phyloP scores from a whole-genome alignment of 2,329 filamentous ascomycete genomes.

The Elsinoe perseae region DNA sequence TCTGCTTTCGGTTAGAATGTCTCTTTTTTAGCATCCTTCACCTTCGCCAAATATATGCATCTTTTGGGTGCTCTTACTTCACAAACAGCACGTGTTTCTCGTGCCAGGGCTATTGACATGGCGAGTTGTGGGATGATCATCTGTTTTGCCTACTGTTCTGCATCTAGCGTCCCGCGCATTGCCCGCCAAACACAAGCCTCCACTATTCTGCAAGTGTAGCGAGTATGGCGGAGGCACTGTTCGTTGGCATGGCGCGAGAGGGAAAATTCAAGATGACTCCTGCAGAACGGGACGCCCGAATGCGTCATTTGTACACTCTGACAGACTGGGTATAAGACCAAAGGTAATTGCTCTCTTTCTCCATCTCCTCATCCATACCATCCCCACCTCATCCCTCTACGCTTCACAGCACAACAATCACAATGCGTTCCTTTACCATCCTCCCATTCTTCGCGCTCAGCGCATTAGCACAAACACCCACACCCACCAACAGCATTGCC shows the following conservation, averaged over 20 bases:
- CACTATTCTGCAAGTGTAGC: background rate
- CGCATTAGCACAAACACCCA: background rate
- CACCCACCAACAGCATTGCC: background rate
- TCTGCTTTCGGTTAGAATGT: background rate
- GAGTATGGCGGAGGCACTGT: background rate
- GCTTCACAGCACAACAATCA: background rate
- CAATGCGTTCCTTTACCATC: background rate
- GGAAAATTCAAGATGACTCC: background rate
- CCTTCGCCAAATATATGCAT: background rate
- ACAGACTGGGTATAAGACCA: background rate
- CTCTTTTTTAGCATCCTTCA: constrained; percentile 1
- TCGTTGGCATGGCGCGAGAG: background rate
- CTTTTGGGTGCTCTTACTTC: background rate
- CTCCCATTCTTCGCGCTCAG: background rate
- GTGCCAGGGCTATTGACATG: background rate
- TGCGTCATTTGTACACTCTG: background rate
- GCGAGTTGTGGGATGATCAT: background rate
- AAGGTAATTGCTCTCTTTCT: background rate
- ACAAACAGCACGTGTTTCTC: background rate
- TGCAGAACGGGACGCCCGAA: background rate
- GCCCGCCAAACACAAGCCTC: background rate
- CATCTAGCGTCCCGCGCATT: background rate
- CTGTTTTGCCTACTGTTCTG: background rate
- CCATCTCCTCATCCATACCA: background rate
- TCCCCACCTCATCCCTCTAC: background rate